Base-by-base conservation (phyloP, 2,329 filamentous ascomycete genomes). In the Talaromyces pinophilus region DNA sequence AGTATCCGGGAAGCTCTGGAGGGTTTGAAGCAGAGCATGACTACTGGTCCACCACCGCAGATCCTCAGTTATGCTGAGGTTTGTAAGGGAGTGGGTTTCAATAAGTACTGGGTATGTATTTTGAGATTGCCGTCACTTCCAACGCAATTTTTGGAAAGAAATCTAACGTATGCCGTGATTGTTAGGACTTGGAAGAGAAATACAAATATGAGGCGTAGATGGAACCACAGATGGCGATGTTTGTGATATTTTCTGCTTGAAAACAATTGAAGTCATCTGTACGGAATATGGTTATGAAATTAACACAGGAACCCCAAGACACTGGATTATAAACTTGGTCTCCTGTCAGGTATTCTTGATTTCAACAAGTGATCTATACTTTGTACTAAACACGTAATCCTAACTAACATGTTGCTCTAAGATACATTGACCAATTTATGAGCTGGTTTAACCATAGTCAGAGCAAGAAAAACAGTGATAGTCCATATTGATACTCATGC, bases 31-130 rank as follows among this genome's bases (percentile, higher is more conserved):
- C 73, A 72, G 22, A 80, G 76, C n/a, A 74, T 84, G 70, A 76
- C 74, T 0, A 72, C 76, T 7, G 81, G 81, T 0, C 73, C 75
- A 2, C 82, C 81, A 1, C 79, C 80, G 0, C 78, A 76, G 68
- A 79, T 83, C 42, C 67, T 83, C 33, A 76, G 76, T 0, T 83
- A 82, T 63, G 71, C 71, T 0, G 79, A 84, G 54, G 80, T 84
- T 0, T 82, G 79, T 48, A 77, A 81, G 8, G 80, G 80, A 0
- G 81, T 83, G n/a, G 81, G 82, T 0, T 83, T 83, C 61, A 78
- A 79, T 55, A 77, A 80, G 33, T 82, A 82, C 65, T 81, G 76
- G 74, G 75, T 76, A 65, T 60, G 73, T 71, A 13, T 38, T 10
- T n/a, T 25, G 11, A 25, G 4, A 48, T 25, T 15, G 15, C 10